phyloP scores from a whole-genome alignment of 805 yeast species.

The Ogataea zsoltii region DNA sequence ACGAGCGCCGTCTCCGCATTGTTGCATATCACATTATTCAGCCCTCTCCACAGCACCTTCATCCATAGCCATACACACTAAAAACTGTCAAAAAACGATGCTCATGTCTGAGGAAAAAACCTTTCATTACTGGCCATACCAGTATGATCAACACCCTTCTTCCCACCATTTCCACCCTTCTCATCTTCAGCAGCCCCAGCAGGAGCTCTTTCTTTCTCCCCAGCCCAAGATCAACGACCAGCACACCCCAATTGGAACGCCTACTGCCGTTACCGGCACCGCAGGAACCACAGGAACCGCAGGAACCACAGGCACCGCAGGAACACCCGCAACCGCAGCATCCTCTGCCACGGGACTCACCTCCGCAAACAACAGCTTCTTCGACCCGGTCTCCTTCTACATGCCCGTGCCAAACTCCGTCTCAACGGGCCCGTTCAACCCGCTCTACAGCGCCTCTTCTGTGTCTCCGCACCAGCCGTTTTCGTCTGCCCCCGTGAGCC shows the following conservation, averaged over 20 bases:
- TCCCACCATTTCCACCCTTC: slow-evolving; percentile 10
- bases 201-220: slow-evolving; percentile 4
- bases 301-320: background rate
- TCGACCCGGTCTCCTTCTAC: slow-evolving; percentile 3
- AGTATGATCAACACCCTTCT: slow-evolving; percentile 11
- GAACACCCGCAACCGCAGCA: background rate
- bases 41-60: background rate
- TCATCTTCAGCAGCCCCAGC: slow-evolving; percentile 3
- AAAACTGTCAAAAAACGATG: slow-evolving; percentile 21
- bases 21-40: background rate
- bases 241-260: slow-evolving; percentile 1
- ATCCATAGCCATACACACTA: no score
- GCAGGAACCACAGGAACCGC: background rate
- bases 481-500: background rate
- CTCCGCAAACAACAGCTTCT: background rate
- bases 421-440: background rate
- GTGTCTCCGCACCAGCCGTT: no score
- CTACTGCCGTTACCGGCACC: background rate
- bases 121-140: slow-evolving; percentile 17
- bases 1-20: background rate
- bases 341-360: background rate
- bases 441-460: background rate
- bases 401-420: slow-evolving; percentile 6
- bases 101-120: slow-evolving; percentile 19
- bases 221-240: slow-evolving; percentile 4